A percentile compares a stretch with the other conserved stretches of the same genome.
phyloP scores from a whole-genome alignment of 495 filamentous ascomycete species.

The Talaromyces liani region DNA sequence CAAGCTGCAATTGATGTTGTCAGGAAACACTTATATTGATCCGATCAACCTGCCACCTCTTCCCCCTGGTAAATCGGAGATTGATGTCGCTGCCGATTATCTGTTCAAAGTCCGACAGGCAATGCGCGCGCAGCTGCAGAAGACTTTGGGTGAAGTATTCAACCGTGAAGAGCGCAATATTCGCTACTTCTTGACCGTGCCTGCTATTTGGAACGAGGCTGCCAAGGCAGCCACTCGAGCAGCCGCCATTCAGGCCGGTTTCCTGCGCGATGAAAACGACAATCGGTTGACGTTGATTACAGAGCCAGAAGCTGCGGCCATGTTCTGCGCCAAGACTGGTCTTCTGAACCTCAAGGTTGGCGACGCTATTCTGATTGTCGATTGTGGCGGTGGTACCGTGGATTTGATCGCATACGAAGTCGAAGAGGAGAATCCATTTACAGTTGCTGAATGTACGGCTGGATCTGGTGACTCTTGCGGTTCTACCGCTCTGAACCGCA shows the following conservation, averaged over 20 bases:
- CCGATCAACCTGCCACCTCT: constrained; percentile 74
- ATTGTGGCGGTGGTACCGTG: constrained; percentile 74
- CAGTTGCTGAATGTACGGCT: constrained; percentile 69
- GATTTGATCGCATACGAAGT: constrained; percentile 79
- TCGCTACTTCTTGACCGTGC: constrained; percentile 67
- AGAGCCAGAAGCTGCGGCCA: constrained; percentile 69
- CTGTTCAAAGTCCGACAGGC: constrained; percentile 73
- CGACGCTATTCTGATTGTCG: constrained; percentile 71
- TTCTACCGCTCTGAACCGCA: constrained; percentile 71
- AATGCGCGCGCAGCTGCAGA: constrained; percentile 68
- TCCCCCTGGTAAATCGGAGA: constrained; percentile 70
- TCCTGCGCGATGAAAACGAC: constrained; percentile 70
- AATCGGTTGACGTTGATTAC: constrained; percentile 68
- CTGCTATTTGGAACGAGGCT: constrained; percentile 77
- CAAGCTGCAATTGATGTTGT: constrained; percentile 75
- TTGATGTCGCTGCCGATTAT: constrained; percentile 74
- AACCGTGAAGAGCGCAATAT: constrained; percentile 75
- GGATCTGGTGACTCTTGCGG: constrained; percentile 75
- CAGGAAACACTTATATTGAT: constrained; percentile 75
- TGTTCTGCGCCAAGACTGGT: constrained; percentile 74
- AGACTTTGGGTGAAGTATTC: constrained; percentile 69
- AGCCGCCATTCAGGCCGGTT: constrained; percentile 70
- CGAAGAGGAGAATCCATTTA: constrained; percentile 70
- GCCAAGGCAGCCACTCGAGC: constrained; percentile 71
- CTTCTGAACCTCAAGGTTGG: constrained; percentile 68